Base-by-base conservation (phyloP, 495 filamentous ascomycete species). In the Cenococcum geophilum region DNA sequence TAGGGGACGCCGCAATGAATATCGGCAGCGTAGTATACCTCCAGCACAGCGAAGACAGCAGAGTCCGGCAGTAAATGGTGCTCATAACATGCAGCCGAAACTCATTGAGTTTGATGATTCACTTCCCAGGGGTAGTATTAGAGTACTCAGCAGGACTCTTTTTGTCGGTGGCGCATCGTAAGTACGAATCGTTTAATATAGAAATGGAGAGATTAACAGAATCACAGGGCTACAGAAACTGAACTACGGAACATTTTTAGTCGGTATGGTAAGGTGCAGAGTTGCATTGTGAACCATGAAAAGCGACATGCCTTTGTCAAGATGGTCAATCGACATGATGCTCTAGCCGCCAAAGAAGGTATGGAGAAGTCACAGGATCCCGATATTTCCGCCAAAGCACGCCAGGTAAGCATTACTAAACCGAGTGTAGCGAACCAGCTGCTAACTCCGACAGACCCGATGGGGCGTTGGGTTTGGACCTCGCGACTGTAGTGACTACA, bases 271-370 rank as follows among this genome's bases (percentile, higher is more conserved):
- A 73, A 84, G 49, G 95, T 99, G 1, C 93, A 99, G 69, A 95
- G 91, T 11, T 96, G 91, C 73, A 99, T 99, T 62, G 92, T 97
- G 68, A 96, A 97, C 75, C 86, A 87, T 60, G 95, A 97, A 66
- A 97, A 96, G 75, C 88, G 93, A 22, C 95, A 97, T 75, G 93
- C 93, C 12, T 99, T 99, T 69, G 92, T 99, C 63, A 99, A 99
- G 74, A 97, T 99, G 93, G 81, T 91, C 59, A 89, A 81, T 57
- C 91, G 95, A 23, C 77, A 81, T 32, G 91, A 97, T 70, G 92
- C 93, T 11, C 80, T 96, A 27, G 74, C 71, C 54, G 93, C 93
- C 53, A 89, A 93, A 62, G 83, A 87, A n/a, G 89, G 86, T 45
- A 97, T 97, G 91, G 91, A 96, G 66, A 86, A 84, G 4, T 80